Evolutionary conservation across 192 early-diverging fungal species (phyloP).

Genomic region (Podila epigama): DNA sequence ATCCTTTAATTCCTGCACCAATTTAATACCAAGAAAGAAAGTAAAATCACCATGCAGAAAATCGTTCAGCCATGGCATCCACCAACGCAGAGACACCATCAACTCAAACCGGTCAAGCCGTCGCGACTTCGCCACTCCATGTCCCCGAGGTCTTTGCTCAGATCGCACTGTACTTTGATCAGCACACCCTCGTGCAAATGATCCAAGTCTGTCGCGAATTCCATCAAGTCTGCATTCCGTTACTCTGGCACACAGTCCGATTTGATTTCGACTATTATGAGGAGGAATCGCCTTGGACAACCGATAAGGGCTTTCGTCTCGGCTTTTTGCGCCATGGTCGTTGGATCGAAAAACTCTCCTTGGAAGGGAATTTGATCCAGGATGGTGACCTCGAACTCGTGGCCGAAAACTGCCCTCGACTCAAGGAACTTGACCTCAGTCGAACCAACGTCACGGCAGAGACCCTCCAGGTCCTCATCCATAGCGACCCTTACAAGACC

Average conservation of each 20-base stretch:
- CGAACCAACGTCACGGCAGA: conserved; percentile 26
- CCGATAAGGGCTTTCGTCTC: conserved; percentile 22
- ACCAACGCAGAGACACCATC: too few species aligned
- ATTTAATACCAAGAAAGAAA: too few species aligned
- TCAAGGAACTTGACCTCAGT: conserved; percentile 12
- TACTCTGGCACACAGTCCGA: conserved; percentile 5
- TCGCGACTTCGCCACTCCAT: too few species aligned
- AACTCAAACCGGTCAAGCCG: too few species aligned
- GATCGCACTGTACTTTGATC: not conserved
- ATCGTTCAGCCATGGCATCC: too few species aligned
- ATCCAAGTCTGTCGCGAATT: conserved; percentile 15
- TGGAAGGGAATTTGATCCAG: not conserved
- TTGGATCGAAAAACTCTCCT: not conserved
- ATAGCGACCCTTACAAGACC: conserved; percentile 21
- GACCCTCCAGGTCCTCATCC: conserved; percentile 24
- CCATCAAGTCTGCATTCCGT: conserved; percentile 4
- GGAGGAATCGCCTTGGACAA: conserved; percentile 5
- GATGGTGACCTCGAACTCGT: conserved; percentile 35
- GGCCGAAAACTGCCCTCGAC: conserved; percentile 16
- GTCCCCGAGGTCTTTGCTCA: not conserved
- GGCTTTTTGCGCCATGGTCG: conserved; percentile 23
- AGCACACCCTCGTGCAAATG: not conserved
- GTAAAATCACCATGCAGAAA: too few species aligned
- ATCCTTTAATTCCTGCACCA: too few species aligned
- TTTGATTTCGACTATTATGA: not conserved